Evolutionary conservation across 371 early-diverging fungal species (phyloP).

Genomic region (Mucor lusitanicus): DNA sequence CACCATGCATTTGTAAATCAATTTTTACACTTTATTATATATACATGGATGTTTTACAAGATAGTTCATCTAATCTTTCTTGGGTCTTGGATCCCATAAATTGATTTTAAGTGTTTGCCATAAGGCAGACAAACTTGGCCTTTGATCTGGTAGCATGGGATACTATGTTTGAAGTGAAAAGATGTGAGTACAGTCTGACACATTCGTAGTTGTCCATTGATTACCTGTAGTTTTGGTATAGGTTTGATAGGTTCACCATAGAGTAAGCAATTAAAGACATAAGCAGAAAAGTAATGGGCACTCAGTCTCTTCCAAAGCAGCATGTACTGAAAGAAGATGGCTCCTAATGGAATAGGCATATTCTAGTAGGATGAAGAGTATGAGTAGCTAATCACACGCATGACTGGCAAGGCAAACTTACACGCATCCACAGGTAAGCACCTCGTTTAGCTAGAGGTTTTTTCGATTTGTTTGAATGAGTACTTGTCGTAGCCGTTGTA

Average conservation of each 20-base stretch:
- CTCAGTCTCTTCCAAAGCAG: slow-evolving; percentile 61
- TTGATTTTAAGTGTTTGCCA: slow-evolving; percentile 33
- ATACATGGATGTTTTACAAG: not conserved
- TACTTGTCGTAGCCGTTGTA: not conserved
- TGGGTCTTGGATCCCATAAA: slow-evolving; percentile 6
- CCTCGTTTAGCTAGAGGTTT: not conserved
- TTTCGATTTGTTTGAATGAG: not conserved
- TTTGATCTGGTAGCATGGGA: slow-evolving; percentile 62
- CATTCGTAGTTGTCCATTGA: not conserved
- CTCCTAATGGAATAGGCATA: slow-evolving; percentile 57
- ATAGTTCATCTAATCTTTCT: not conserved
- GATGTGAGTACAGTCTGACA: not conserved
- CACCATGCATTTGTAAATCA: no score
- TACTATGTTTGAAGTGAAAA: slow-evolving; percentile 27
- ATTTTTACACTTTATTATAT: no score
- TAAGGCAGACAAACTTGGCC: slow-evolving; percentile 32
- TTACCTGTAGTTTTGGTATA: slow-evolving; percentile 59
- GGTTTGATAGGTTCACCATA: slow-evolving; percentile 65
- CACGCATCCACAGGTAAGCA: slow-evolving; percentile 43
- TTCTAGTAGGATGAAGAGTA: slow-evolving; percentile 32
- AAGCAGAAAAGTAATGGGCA: slow-evolving; percentile 61
- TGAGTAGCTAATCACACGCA: not conserved
- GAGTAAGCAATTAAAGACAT: slow-evolving; percentile 58
- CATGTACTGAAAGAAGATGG: slow-evolving; percentile 66
- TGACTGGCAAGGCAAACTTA: not conserved